A percentile compares a stretch with the other conserved stretches of the same genome.
These are phyloP conservation scores for Nitzschia palea DNA, from an alignment of 108 stramenopile species.

Conservation along the genomic window DNA sequence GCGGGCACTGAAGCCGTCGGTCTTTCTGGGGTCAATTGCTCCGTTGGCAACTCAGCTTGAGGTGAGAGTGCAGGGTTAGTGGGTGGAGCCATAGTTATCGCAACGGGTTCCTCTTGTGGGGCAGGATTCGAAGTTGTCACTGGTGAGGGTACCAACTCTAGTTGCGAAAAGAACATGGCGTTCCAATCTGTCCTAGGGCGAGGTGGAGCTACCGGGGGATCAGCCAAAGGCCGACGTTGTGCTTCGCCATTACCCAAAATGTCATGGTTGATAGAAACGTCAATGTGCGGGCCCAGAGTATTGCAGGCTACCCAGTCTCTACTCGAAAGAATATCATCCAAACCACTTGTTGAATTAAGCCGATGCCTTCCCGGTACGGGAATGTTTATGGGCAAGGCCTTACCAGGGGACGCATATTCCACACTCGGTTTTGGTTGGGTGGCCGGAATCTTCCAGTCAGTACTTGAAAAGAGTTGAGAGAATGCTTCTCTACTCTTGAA, in stretches of 20 bases:
- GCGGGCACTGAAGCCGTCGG: background rate
- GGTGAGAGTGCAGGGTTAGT: background rate
- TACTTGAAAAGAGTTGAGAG: constrained; percentile 12
- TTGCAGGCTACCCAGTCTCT: constrained; percentile 24
- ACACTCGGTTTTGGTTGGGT: background rate
- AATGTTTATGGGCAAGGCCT: background rate
- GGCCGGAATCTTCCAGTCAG: constrained; percentile 14
- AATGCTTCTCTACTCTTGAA: constrained; percentile 34
- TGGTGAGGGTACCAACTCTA: constrained; percentile 10
- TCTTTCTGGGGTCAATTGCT: background rate
- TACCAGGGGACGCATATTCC: background rate
- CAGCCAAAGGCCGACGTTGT: background rate
- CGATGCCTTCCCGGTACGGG: background rate
- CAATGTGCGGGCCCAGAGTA: constrained; percentile 28
- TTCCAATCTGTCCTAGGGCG: constrained; percentile 25
- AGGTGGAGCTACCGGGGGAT: background rate
- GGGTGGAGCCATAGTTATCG: background rate
- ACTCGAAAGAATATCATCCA: background rate
- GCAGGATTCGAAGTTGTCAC: background rate
- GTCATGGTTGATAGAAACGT: constrained; percentile 17
- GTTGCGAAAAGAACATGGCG: constrained; percentile 19
- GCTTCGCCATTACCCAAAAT: constrained; percentile 1
- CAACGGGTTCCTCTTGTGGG: background rate
- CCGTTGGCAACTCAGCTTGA: background rate
- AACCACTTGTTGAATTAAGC: background rate